These are phyloP conservation scores for Sisymbrium altissimum DNA, from an alignment of 345 rosid genomes.

Conservation along the genomic window DNA sequence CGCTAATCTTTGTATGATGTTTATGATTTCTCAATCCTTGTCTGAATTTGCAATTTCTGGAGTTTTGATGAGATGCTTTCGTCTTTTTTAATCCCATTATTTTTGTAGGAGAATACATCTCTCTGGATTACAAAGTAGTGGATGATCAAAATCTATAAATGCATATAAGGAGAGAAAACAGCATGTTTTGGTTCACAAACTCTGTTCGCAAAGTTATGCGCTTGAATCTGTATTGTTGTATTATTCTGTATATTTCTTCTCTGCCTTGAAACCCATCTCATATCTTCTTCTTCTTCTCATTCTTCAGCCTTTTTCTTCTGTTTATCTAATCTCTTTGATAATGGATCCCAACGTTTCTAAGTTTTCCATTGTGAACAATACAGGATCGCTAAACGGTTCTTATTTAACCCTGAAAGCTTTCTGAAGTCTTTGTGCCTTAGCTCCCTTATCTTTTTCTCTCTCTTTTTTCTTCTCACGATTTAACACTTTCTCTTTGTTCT, in stretches of 20 bases:
- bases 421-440: background rate
- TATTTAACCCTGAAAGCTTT: background rate
- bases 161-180: background rate
- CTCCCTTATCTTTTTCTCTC: background rate
- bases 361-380: conserved; percentile 39
- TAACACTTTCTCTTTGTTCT: background rate
- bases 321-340: conserved; percentile 35
- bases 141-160: background rate
- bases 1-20: background rate
- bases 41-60: background rate
- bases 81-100: background rate
- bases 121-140: conserved; percentile 8
- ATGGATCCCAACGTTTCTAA: conserved; percentile 50
- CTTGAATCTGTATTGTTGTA: conserved; percentile 75
- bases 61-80: background rate
- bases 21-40: too few species aligned
- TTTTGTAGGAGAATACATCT: background rate
- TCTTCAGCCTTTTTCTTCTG: conserved; percentile 44
- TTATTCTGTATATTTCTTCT: conserved; percentile 56
- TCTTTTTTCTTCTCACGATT: too few species aligned
- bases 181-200: conserved; percentile 61
- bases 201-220: conserved; percentile 55
- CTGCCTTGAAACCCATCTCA: background rate
- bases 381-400: conserved; percentile 39
- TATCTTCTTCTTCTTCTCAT: conserved; percentile 55